phyloP scores from a whole-genome alignment of 306 rosid species.

The Pyrus communis region DNA sequence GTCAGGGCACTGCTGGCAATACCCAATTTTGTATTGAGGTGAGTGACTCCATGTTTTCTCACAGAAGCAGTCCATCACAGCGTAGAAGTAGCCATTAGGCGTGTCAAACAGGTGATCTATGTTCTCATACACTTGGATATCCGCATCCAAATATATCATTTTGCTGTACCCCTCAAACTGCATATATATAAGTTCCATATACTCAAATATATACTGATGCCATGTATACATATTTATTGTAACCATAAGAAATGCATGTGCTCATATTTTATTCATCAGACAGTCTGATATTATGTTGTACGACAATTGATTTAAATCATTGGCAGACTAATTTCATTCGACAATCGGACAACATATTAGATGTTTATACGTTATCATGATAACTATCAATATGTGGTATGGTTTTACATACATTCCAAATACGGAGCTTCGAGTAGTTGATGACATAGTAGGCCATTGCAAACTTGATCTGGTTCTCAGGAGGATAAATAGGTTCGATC shows the following conservation, averaged over 20 bases:
- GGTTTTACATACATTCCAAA: constrained; percentile 39
- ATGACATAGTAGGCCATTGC: constrained; percentile 65
- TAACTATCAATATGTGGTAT: not conserved
- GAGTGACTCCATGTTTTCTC: constrained; percentile 58
- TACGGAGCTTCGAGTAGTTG: constrained; percentile 71
- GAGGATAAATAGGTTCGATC: constrained; percentile 58
- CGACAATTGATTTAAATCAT: too few relatives aligned
- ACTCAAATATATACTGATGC: too few relatives aligned
- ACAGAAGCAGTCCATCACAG: constrained; percentile 66
- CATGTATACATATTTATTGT: not conserved
- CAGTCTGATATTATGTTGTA: too few relatives aligned
- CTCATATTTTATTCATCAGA: too few relatives aligned
- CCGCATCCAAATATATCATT: constrained; percentile 70
- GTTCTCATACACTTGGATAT: constrained; percentile 56
- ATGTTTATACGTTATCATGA: not conserved
- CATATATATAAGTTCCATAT: not conserved
- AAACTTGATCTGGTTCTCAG: constrained; percentile 39
- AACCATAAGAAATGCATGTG: not conserved
- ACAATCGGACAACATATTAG: not conserved
- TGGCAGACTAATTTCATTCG: not conserved
- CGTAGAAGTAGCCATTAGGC: constrained; percentile 42
- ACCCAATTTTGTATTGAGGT: constrained; percentile 42
- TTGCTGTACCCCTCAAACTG: constrained; percentile 56
- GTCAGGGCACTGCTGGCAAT: constrained; percentile 61
- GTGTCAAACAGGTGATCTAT: constrained; percentile 48